Percentiles rank a stretch among this genome's conserved stretches.
Conservation (phyloP, 305 asterid species). For the Ilex paraguariensis region DNA sequence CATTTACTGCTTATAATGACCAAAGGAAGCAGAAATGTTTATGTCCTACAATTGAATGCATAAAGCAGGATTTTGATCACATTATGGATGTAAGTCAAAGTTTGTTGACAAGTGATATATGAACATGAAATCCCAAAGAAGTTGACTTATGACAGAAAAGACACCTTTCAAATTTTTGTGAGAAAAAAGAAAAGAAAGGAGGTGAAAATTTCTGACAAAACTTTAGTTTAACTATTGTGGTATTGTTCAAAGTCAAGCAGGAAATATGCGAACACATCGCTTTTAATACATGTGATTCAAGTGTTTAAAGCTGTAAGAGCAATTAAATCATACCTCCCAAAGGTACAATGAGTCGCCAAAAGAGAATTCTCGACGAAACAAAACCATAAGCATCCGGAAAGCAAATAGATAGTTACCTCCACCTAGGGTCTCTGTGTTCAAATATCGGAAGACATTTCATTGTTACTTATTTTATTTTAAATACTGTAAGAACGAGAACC, state of each 20-base stretch:
- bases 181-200: neutral
- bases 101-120: too few species aligned
- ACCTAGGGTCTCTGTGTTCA: slow-evolving; percentile 61
- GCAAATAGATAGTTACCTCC: slow-evolving; percentile 95
- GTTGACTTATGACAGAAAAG: too few species aligned
- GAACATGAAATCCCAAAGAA: too few species aligned
- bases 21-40: too few species aligned
- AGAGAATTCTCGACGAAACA: slow-evolving; percentile 90
- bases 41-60: too few species aligned
- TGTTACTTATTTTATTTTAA: slow-evolving; percentile 18
- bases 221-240: too few species aligned
- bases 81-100: too few species aligned
- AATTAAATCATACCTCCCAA: slow-evolving; percentile 71
- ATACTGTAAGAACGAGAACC: neutral
- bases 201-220: too few species aligned
- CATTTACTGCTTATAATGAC: too few species aligned
- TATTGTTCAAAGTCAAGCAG: too few species aligned
- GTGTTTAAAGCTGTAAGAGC: neutral
- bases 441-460: slow-evolving; percentile 13
- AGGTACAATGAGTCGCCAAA: slow-evolving; percentile 85
- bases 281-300: too few species aligned
- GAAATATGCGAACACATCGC: neutral
- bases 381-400: slow-evolving; percentile 89
- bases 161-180: neutral
- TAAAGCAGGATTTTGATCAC: too few species aligned